phyloP scores from a whole-genome alignment of 2,329 filamentous ascomycete genomes.

The Apiospora arundinis region DNA sequence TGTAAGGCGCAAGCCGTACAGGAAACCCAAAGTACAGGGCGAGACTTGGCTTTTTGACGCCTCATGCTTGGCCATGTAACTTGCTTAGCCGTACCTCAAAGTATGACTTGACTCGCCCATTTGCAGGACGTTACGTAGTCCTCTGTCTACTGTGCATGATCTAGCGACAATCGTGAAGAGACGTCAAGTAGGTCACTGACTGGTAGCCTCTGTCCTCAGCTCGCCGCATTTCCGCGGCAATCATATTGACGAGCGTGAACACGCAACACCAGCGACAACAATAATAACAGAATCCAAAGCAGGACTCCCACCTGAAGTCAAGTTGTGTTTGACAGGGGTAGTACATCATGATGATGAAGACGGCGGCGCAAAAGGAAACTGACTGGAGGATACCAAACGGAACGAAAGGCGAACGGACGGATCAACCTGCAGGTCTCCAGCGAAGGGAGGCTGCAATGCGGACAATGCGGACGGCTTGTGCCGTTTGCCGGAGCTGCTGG shows the following conservation, averaged over 20 bases:
- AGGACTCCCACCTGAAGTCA: neutral
- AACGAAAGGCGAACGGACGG: neutral
- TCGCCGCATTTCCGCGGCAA: neutral
- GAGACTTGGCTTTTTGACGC: conserved; percentile 15
- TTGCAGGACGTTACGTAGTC: conserved; percentile 7
- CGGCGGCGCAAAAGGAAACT: neutral
- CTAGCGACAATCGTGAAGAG: neutral
- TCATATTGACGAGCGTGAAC: neutral
- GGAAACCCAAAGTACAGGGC: neutral
- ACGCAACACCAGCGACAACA: neutral
- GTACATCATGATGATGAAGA: neutral
- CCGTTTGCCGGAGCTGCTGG: neutral
- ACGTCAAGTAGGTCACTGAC: conserved; percentile 15
- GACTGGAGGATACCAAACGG: neutral
- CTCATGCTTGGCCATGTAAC: conserved; percentile 7
- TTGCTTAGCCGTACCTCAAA: conserved; percentile 7
- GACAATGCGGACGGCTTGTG: neutral
- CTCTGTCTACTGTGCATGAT: neutral
- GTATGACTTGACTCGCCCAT: neutral
- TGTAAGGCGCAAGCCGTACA: neutral
- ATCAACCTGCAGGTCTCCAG: neutral
- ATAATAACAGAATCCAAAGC: neutral
- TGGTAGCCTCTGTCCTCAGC: neutral
- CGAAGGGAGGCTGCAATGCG: neutral
- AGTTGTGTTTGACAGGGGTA: neutral